These are phyloP conservation scores for Melaleuca quinquenervia DNA, from an alignment of 345 rosid species.

Conservation along the genomic window DNA sequence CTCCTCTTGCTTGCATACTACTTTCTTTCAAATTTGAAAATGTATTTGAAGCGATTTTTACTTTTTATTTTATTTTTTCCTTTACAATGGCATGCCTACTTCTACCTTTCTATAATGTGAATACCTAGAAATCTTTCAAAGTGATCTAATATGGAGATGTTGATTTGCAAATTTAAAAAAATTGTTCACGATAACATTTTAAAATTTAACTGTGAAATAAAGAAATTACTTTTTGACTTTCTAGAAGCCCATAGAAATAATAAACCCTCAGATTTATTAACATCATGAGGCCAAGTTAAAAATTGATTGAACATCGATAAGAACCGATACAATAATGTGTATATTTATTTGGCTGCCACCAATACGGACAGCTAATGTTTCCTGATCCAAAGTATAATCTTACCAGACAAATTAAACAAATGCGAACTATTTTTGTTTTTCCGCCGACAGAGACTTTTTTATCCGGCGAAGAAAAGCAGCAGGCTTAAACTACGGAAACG, in stretches of 20 bases:
- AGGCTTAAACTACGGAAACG: background rate
- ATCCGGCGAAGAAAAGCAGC: background rate
- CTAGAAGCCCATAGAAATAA: background rate
- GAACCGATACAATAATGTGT: background rate
- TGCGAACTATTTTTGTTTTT: background rate
- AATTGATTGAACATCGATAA: background rate
- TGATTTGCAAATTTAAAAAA: background rate
- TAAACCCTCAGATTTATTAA: background rate
- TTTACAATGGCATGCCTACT: background rate
- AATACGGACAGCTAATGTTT: background rate
- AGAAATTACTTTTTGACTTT: background rate
- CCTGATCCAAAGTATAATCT: background rate
- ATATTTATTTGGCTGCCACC: background rate
- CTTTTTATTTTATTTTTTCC: background rate
- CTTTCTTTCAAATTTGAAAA: background rate
- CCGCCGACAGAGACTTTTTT: background rate
- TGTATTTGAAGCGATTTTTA: background rate
- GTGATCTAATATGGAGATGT: background rate
- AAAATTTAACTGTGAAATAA: background rate
- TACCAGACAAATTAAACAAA: background rate
- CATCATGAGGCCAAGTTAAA: background rate
- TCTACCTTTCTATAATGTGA: background rate
- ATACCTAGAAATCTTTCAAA: background rate
- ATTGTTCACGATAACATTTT: background rate
- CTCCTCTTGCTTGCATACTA: background rate